Conservation (phyloP, 2,329 filamentous ascomycete species). For the Microsporum canis region DNA sequence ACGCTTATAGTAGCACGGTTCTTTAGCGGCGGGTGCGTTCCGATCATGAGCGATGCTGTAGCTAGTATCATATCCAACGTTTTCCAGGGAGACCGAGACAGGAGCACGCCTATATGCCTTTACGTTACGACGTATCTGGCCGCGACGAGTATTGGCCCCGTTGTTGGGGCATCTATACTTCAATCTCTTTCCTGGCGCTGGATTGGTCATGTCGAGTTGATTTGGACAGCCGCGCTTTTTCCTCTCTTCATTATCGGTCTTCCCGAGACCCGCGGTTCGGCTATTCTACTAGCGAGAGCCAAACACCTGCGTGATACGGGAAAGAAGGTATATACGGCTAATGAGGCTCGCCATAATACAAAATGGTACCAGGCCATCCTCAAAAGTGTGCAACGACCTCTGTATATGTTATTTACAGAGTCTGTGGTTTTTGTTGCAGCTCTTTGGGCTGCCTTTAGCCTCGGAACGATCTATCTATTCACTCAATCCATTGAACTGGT, state of each 20-base stretch:
- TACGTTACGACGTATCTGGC: constrained; percentile 55
- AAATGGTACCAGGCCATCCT: background rate
- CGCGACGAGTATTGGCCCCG: constrained; percentile 47
- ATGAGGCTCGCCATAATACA: background rate
- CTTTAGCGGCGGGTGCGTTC: constrained; percentile 42
- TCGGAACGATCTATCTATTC: background rate
- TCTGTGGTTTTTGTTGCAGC: background rate
- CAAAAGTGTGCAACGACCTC: background rate
- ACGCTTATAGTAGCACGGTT: constrained; percentile 72
- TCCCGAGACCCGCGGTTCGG: background rate
- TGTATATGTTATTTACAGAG: background rate
- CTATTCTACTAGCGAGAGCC: background rate
- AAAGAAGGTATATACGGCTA: background rate
- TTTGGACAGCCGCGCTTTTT: background rate
- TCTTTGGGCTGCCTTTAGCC: background rate
- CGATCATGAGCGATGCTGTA: constrained; percentile 58
- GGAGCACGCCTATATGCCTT: constrained; percentile 62
- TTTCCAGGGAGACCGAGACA: constrained; percentile 50
- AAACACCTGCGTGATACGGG: background rate
- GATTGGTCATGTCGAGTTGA: constrained; percentile 62
- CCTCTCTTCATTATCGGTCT: background rate
- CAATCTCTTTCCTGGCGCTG: constrained; percentile 38
- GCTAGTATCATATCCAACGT: constrained; percentile 69
- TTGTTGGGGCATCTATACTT: constrained; percentile 38
- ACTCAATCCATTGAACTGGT: background rate